Conservation (phyloP, 192 early-diverging fungal genomes). For the Coemansia sp. region DNA sequence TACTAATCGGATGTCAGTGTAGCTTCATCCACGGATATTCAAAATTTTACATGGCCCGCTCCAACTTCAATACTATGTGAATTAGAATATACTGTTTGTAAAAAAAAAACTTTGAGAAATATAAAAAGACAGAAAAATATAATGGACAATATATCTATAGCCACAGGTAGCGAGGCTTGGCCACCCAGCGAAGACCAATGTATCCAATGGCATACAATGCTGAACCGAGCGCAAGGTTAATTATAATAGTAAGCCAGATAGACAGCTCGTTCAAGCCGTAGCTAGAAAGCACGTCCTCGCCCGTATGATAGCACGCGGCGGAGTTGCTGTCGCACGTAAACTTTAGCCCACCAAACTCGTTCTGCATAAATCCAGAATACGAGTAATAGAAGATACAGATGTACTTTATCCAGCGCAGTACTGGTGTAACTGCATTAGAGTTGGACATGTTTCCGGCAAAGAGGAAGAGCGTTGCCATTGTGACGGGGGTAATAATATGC, state of each 20-base stretch:
- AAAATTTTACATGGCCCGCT: no score
- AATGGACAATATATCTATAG: conserved; percentile 5
- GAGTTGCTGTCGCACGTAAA: conserved; percentile 18
- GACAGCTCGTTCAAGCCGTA: conserved; percentile 28
- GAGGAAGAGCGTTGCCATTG: conserved; percentile 24
- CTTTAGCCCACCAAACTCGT: conserved; percentile 43
- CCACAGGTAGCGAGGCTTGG: conserved; percentile 43
- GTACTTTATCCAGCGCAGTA: conserved; percentile 47
- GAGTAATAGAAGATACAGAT: conserved; percentile 33
- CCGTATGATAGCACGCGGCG: conserved; percentile 23
- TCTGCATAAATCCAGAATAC: conserved; percentile 38
- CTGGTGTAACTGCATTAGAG: conserved; percentile 34
- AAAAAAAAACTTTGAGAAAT: background rate
- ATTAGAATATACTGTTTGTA: no score
- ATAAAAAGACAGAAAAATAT: background rate
- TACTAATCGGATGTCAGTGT: no score
- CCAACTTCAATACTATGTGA: no score
- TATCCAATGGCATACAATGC: conserved; percentile 22
- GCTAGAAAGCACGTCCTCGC: conserved; percentile 23
- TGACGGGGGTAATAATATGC: conserved; percentile 25
- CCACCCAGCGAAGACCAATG: conserved; percentile 27
- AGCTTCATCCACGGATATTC: no score
- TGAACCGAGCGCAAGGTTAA: conserved; percentile 20
- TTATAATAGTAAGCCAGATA: conserved; percentile 19
- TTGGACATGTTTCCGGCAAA: conserved; percentile 46